Evolutionary conservation across 2,329 filamentous ascomycete species (phyloP), one percentile per base, ranked within the genome.

Genomic region (Diaporthe nobilis): DNA sequence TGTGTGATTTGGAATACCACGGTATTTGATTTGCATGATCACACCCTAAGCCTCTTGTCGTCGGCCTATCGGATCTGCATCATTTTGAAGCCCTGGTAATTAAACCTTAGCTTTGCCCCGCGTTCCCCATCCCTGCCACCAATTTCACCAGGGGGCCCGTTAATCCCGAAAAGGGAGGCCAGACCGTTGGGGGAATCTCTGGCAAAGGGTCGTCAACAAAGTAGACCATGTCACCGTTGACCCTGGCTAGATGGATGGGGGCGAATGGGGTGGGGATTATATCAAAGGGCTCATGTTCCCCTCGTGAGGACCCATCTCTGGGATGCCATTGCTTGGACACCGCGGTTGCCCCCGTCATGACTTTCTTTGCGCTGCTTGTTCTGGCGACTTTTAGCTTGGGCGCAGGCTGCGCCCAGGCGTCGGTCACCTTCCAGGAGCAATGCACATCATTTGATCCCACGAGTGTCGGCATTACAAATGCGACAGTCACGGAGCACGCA

Each of bases 401-500:
- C 9, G 34, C 39, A 15, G 42, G 7, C 39, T 53, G 65, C n/a
- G 34, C n/a, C 3, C 37, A 51, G 3, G 51, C 25, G 20, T 22
- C 51, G 20, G 20, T 20, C 22, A 61, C 28, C 42, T 75, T 75
- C 25, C n/a, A 68, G 12, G 42, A 68, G 17, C 61, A 47, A 42
- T 75, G 74, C n/a, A 25, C 12, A 20, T 39, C 44, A 9, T 73
- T 75, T 57, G 34, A 73, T 28, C 42, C 61, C 17, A 28, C 44
- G 2, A 57, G 37, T 22, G 60, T 65, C 25, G 74, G 74, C 7
- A 70, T 75, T 28, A 25, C 53, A 28, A 70, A 73, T 42, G 61
- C 74, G 17, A 75, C 34, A 20, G 74, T 75, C 20, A 73, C 74
- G 34, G 57, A 75, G 4, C 70, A 75, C 15, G 70, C 44, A 9